Percentiles rank a stretch among this genome's conserved stretches.
These are phyloP conservation scores for Trichosporon faecale DNA, from an alignment of 1,284 basidiomycete species.

Conservation along the genomic window DNA sequence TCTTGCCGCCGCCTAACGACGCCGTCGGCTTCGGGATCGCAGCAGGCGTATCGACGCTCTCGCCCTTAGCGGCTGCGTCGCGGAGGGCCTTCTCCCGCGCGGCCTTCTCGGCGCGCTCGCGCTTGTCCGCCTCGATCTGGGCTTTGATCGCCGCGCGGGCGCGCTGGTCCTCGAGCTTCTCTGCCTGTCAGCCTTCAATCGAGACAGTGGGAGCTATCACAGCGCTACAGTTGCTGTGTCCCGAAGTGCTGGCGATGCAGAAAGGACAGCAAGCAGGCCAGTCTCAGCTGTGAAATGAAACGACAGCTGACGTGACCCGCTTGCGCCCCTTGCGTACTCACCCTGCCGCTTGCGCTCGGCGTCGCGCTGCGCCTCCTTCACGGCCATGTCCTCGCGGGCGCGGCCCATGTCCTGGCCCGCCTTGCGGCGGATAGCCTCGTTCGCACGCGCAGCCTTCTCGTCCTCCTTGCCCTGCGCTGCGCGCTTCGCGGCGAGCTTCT, in stretches of 20 bases:
- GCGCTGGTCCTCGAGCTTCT: conserved; percentile 79
- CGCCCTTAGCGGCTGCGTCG: conserved; percentile 59
- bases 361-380: conserved; percentile 75
- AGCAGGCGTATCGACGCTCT: conserved; percentile 51
- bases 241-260: not conserved
- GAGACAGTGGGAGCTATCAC: no score
- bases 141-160: conserved; percentile 80
- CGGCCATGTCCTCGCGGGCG: conserved; percentile 71
- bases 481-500: conserved; percentile 70
- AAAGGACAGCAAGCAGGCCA: no score
- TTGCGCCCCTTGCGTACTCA: conserved; percentile 40
- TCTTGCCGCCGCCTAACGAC: conserved; percentile 55
- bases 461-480: conserved; percentile 67
- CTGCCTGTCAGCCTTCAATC: conserved; percentile 55
- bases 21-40: conserved; percentile 29
- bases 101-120: conserved; percentile 76
- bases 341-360: conserved; percentile 73
- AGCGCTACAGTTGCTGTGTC: not conserved
- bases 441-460: conserved; percentile 66
- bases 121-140: conserved; percentile 91
- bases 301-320: no score
- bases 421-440: conserved; percentile 76
- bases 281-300: no score
- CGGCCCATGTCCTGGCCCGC: conserved; percentile 74
- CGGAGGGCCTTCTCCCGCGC: conserved; percentile 83